A percentile compares a stretch with the other conserved stretches of the same genome.
Conservation (phyloP, 805 yeast species). For the Candida wancherniae region DNA sequence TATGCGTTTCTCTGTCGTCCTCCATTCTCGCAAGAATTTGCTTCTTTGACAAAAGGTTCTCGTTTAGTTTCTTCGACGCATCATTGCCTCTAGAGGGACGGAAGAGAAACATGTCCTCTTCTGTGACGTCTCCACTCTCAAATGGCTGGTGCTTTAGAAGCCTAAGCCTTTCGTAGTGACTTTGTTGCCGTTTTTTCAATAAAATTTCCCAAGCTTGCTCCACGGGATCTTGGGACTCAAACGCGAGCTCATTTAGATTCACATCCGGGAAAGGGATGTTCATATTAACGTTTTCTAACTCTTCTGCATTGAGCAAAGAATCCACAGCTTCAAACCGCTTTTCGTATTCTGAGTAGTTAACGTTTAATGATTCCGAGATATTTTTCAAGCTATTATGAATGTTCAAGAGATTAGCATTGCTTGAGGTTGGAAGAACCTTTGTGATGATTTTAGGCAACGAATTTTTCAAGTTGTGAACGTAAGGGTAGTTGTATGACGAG, state of each 20-base stretch:
- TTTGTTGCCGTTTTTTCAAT: conserved; percentile 42
- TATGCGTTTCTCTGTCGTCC: conserved; percentile 87
- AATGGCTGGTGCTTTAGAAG: conserved; percentile 30
- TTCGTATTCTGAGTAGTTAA: conserved; percentile 24
- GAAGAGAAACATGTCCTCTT: conserved; percentile 18
- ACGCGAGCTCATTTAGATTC: conserved; percentile 17
- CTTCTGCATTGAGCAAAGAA: conserved; percentile 32
- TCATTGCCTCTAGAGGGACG: conserved; percentile 25
- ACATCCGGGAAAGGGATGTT: conserved; percentile 34
- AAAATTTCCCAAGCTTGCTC: conserved; percentile 45
- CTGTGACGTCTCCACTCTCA: conserved; percentile 14
- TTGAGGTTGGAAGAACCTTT: conserved; percentile 32
- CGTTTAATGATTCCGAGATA: conserved; percentile 33
- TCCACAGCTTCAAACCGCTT: conserved; percentile 24
- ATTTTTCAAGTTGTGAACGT: conserved; percentile 29
- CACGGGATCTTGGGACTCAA: conserved; percentile 25
- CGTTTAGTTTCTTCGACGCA: conserved; percentile 19
- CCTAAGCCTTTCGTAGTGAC: conserved; percentile 46
- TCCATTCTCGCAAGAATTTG: conserved; percentile 79
- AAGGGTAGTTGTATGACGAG: conserved; percentile 34
- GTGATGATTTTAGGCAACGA: conserved; percentile 31
- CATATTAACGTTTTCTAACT: conserved; percentile 26
- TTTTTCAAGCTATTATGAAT: conserved; percentile 33
- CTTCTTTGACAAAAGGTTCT: conserved; percentile 30
- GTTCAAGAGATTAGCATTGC: conserved; percentile 33